Evolutionary conservation across 1,139 yeast genomes (phyloP), one percentile per base, ranked within the genome.

Genomic region (Kodamaea suecica): DNA sequence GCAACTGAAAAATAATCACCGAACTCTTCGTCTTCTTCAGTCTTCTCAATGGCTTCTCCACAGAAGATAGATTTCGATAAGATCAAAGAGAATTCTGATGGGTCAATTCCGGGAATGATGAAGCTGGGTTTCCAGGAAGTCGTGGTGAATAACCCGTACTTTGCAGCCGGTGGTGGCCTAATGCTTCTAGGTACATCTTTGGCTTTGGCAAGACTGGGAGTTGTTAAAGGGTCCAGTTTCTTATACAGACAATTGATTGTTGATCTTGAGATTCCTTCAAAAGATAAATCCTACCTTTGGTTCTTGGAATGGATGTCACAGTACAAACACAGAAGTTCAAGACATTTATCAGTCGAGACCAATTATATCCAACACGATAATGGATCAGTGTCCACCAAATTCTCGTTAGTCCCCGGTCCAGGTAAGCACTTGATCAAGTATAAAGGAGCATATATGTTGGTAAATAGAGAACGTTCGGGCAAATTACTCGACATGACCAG

Each of bases 111-210:
- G 6, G 69, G 73, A 2, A 56, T 62, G 59, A 53, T 63, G 17
- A 42, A 46, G 23, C 60, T 49, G 53, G 61, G 77, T 4, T 60
- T 79, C 45, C 57, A 73, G 29, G 80, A 76, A 38, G 74, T 82
- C 6, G 66, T 86, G 46, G 70, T 73, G 27, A 76, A 80, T 28
- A 92, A 92, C 53, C 97, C 97, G 7, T 87, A 86, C 58, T 92
- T 92, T 63, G 95, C 97, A 2, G 98, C 97, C 0, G 94, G 98
- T 51, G 96, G 96, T 48, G 98, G 98, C 0, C 67, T 92, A 30
- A 92, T 92, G 98, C 69, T 90, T 3, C 66, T 92, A 3, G 98
- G 98, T 14, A 90, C 95, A 0, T 83, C 83, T 1, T 61, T 92
- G 23, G 95, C 97, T 0, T 50, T 88, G 11, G 80, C 88, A 1